Evolutionary conservation across 176 grass and related monocot genomes (phyloP).

Genomic region (Neostapfia colusana): DNA sequence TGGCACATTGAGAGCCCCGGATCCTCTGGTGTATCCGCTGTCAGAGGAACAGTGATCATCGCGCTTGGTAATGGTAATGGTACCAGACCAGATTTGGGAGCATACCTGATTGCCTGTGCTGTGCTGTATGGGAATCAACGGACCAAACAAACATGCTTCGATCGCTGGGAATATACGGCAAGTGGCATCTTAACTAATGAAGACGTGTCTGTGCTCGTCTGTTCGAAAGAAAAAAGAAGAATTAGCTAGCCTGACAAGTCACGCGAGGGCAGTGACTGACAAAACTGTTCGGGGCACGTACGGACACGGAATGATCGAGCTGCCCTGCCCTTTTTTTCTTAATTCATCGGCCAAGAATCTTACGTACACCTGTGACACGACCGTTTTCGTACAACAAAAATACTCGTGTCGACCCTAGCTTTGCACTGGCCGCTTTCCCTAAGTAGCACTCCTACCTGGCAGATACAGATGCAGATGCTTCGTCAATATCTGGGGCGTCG

Average conservation of each 20-base stretch:
- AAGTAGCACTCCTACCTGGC: neutral
- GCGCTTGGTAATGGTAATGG: too few species aligned
- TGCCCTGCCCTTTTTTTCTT: neutral
- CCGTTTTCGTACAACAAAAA: neutral
- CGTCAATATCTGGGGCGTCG: neutral
- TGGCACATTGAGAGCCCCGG: too few species aligned
- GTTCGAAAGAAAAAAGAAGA: neutral
- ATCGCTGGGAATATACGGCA: too few species aligned
- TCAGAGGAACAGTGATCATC: too few species aligned
- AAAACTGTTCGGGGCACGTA: neutral
- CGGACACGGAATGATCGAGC: constrained; percentile 26
- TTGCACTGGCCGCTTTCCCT: neutral
- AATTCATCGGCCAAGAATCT: constrained; percentile 29
- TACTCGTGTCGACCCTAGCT: neutral
- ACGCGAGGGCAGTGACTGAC: neutral
- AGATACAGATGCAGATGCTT: constrained; percentile 15
- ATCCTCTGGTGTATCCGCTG: too few species aligned
- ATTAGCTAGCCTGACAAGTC: too few species aligned
- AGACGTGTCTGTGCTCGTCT: neutral
- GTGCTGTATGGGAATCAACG: too few species aligned
- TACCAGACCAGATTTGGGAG: too few species aligned
- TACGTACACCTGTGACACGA: constrained; percentile 1
- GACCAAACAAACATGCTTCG: too few species aligned
- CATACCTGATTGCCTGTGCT: too few species aligned
- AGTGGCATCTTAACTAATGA: too few species aligned